Conservation (phyloP, 192 early-diverging fungal genomes). For the Umbelopsis isabellina region DNA sequence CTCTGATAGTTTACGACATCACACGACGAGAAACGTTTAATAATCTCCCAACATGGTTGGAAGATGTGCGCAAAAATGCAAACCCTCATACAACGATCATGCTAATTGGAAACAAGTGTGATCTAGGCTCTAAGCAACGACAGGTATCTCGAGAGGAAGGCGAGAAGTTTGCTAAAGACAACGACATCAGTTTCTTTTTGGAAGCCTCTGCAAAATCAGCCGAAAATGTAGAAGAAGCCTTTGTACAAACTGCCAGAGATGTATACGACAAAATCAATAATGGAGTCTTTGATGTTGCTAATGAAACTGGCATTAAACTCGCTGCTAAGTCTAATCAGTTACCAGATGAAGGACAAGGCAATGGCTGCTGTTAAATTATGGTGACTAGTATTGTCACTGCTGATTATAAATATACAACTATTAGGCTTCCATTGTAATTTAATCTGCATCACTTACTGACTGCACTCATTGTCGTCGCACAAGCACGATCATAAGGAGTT, state of each 20-base stretch:
- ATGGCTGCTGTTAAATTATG: neutral
- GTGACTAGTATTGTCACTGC: too few relatives aligned
- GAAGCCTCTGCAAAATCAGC: conserved; percentile 92
- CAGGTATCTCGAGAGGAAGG: conserved; percentile 88
- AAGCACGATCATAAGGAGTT: too few relatives aligned
- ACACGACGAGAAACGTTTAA: conserved; percentile 81
- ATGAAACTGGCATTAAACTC: conserved; percentile 44
- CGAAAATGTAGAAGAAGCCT: conserved; percentile 83
- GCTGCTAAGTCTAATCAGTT: conserved; percentile 9
- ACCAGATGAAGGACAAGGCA: conserved; percentile 13
- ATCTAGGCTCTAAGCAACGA: conserved; percentile 68
- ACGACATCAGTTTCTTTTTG: conserved; percentile 80
- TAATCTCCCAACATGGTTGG: conserved; percentile 77
- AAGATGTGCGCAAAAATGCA: conserved; percentile 86
- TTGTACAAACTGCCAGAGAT: conserved; percentile 74
- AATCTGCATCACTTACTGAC: too few relatives aligned
- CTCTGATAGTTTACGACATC: conserved; percentile 84
- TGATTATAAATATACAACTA: too few relatives aligned
- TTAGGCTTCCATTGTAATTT: too few relatives aligned
- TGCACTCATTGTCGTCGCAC: too few relatives aligned
- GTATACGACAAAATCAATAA: conserved; percentile 81
- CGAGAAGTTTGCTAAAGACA: conserved; percentile 82
- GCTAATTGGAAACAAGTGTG: conserved; percentile 93
- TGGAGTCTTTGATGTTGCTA: conserved; percentile 74
- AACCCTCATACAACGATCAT: conserved; percentile 92